These are phyloP conservation scores for Wickerhamiella musiphila DNA, from an alignment of 805 yeast genomes.

Conservation along the genomic window DNA sequence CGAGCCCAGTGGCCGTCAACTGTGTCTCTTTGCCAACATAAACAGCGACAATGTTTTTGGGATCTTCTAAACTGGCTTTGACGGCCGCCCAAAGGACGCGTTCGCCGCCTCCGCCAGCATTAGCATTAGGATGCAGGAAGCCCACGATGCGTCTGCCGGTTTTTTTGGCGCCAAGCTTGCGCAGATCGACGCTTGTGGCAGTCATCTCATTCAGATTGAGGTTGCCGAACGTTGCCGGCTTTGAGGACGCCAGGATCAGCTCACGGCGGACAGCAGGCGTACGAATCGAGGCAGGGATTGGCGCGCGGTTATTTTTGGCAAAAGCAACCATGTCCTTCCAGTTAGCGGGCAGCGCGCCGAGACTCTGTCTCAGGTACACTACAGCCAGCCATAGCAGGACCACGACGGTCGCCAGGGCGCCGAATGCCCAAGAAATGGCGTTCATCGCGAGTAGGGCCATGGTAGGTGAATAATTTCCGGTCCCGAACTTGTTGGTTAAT, in stretches of 20 bases:
- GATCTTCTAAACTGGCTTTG: slow-evolving; percentile 38
- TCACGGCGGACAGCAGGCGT: slow-evolving; percentile 24
- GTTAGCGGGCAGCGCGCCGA: slow-evolving; percentile 12
- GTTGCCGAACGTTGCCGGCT: slow-evolving; percentile 18
- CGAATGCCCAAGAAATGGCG: neutral
- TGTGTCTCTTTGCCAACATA: slow-evolving; percentile 42
- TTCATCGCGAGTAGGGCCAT: neutral
- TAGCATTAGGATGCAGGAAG: slow-evolving; percentile 88
- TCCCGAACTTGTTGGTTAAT: too few relatives aligned
- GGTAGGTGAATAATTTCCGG: too few relatives aligned
- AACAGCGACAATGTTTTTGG: slow-evolving; percentile 39
- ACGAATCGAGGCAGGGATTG: slow-evolving; percentile 11
- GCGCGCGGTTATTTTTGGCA: slow-evolving; percentile 10
- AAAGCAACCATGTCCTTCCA: slow-evolving; percentile 10
- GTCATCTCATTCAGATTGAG: slow-evolving; percentile 7
- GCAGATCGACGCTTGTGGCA: slow-evolving; percentile 4
- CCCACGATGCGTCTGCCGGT: slow-evolving; percentile 41
- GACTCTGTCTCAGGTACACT: slow-evolving; percentile 7
- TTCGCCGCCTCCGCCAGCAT: slow-evolving; percentile 98
- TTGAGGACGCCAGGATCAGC: slow-evolving; percentile 21
- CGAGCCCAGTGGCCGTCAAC: slow-evolving; percentile 30
- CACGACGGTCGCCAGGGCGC: slow-evolving; percentile 1
- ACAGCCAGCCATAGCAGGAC: slow-evolving; percentile 7
- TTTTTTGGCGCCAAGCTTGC: slow-evolving; percentile 9
- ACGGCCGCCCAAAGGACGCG: slow-evolving; percentile 92